Evolutionary conservation across 331 rosid species (phyloP).

Genomic region (Malus hybrid): DNA sequence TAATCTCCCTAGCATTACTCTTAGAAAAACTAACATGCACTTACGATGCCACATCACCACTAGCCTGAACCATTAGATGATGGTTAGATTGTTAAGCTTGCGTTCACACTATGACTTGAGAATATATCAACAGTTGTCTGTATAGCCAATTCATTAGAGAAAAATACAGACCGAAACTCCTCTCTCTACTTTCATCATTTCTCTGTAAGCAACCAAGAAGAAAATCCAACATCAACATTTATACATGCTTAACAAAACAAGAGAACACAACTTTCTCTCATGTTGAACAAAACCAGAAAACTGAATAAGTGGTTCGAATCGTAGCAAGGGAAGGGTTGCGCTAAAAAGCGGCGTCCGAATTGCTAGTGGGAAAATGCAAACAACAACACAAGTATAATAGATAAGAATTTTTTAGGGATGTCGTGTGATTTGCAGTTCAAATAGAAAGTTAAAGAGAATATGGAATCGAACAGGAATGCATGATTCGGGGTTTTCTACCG

Average conservation of each 20-base stretch:
- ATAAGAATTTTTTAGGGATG: background rate
- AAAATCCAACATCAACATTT: background rate
- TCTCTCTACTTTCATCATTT: background rate
- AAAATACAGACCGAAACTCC: too few species aligned
- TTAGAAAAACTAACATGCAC: too few species aligned
- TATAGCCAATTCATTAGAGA: too few species aligned
- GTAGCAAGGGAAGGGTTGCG: background rate
- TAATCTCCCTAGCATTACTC: too few species aligned
- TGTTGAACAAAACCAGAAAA: background rate
- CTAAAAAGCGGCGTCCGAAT: background rate
- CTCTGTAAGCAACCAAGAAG: background rate
- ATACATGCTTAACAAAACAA: too few species aligned
- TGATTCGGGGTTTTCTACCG: conserved; percentile 8
- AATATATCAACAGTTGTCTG: too few species aligned
- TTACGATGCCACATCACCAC: too few species aligned
- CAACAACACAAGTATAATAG: background rate
- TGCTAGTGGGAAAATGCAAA: background rate
- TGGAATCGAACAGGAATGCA: background rate
- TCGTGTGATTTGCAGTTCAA: background rate
- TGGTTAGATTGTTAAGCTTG: too few species aligned
- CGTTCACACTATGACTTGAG: too few species aligned
- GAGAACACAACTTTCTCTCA: background rate
- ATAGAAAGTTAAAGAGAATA: background rate
- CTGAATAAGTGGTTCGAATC: background rate
- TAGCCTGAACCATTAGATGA: too few species aligned